These are phyloP conservation scores for Penicillium diatomitis DNA, from an alignment of 495 filamentous ascomycete species.

Conservation along the genomic window DNA sequence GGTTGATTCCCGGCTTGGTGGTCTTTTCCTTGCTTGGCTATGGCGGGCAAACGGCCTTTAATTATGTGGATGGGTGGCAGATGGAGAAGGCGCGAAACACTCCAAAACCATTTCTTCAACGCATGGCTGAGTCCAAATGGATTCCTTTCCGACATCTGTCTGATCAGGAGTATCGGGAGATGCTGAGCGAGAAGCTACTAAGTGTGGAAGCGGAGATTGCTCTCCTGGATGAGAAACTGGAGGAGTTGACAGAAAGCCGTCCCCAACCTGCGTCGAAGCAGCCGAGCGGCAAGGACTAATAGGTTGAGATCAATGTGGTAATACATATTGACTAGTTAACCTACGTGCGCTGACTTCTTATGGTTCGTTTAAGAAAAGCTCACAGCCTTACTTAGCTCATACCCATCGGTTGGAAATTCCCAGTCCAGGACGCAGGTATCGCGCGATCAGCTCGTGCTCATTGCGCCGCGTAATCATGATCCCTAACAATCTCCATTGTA, in stretches of 20 bases:
- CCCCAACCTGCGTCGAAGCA: conserved; percentile 1
- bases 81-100: conserved; percentile 26
- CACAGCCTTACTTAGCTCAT: no score
- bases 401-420: no score
- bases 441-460: no score
- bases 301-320: no score
- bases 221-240: conserved; percentile 76
- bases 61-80: conserved; percentile 42
- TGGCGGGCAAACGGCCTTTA: conserved; percentile 50
- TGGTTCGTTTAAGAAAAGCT: no score
- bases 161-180: conserved; percentile 68
- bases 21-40: conserved; percentile 57
- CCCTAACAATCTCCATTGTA: no score
- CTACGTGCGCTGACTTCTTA: no score
- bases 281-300: no score
- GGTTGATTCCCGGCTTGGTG: conserved; percentile 49
- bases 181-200: conserved; percentile 69
- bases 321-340: no score
- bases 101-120: conserved; percentile 35
- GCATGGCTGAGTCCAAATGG: conserved; percentile 60
- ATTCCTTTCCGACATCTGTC: conserved; percentile 69
- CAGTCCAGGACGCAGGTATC: no score
- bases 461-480: no score
- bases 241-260: conserved; percentile 30
- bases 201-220: conserved; percentile 78